Evolutionary conservation across 805 yeast genomes (phyloP).

Genomic region (Debaryomyces tyrocola): DNA sequence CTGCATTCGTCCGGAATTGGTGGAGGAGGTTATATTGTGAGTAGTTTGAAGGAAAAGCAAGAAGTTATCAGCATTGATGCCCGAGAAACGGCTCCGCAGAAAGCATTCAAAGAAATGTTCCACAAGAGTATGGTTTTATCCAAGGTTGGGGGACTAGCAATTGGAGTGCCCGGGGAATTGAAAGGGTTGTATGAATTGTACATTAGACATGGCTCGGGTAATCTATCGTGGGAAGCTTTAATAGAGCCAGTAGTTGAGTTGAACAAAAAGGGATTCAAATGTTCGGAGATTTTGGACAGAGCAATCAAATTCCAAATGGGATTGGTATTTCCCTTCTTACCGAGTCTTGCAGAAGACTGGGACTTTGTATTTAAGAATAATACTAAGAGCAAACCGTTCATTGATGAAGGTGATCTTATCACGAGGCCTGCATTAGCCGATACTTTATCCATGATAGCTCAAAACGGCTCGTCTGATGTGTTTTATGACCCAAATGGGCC

Average conservation of each 20-base stretch:
- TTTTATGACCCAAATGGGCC: slow-evolving; percentile 85
- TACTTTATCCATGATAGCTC: slow-evolving; percentile 67
- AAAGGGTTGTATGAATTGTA: slow-evolving; percentile 73
- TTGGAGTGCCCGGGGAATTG: slow-evolving; percentile 89
- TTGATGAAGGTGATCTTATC: slow-evolving; percentile 59
- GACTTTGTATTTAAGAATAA: slow-evolving; percentile 45
- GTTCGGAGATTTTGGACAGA: slow-evolving; percentile 21
- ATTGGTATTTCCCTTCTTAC: slow-evolving; percentile 24
- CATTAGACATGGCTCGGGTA: slow-evolving; percentile 66
- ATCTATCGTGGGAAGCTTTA: slow-evolving; percentile 67
- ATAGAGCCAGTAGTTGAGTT: slow-evolving; percentile 72
- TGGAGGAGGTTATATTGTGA: slow-evolving; percentile 79
- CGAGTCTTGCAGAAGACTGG: slow-evolving; percentile 49
- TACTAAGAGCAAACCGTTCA: slow-evolving; percentile 19
- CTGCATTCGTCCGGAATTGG: slow-evolving; percentile 89
- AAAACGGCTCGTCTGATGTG: slow-evolving; percentile 71
- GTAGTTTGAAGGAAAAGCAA: slow-evolving; percentile 26
- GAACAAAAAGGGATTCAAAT: slow-evolving; percentile 62
- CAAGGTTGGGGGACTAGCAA: slow-evolving; percentile 81
- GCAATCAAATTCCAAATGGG: slow-evolving; percentile 36
- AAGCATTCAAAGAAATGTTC: slow-evolving; percentile 67
- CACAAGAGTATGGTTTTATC: slow-evolving; percentile 47
- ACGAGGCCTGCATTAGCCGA: slow-evolving; percentile 61
- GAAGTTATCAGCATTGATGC: slow-evolving; percentile 73
- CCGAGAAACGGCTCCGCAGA: slow-evolving; percentile 80